These are phyloP conservation scores for Xylaria polymorpha DNA, from an alignment of 2,329 filamentous ascomycete genomes.

Conservation along the genomic window DNA sequence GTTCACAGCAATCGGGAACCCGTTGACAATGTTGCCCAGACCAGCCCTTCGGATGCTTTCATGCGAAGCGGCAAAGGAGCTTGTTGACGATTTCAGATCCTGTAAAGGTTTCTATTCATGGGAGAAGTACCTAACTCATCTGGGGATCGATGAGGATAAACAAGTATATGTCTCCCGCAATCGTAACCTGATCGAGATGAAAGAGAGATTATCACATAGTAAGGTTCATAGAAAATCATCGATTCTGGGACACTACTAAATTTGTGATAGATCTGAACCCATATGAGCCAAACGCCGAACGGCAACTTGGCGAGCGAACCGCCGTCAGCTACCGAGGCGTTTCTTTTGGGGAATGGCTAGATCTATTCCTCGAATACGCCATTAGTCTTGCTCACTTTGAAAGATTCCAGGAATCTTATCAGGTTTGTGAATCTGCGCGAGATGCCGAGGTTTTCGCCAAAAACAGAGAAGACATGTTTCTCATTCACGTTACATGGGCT, in stretches of 20 bases:
- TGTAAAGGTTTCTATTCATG: conserved; percentile 73
- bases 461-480: conserved; percentile 72
- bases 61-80: conserved; percentile 67
- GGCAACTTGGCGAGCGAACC: conserved; percentile 44
- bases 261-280: conserved; percentile 50
- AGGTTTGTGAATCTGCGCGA: conserved; percentile 79
- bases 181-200: conserved; percentile 65
- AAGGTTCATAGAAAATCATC: conserved; percentile 43
- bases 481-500: conserved; percentile 82
- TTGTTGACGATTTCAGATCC: conserved; percentile 72
- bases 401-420: conserved; percentile 78
- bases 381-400: conserved; percentile 77
- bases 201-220: conserved; percentile 66
- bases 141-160: conserved; percentile 58
- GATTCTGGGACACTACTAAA: conserved; percentile 35
- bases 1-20: conserved; percentile 49
- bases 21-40: conserved; percentile 44
- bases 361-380: conserved; percentile 89
- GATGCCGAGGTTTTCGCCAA: conserved; percentile 87
- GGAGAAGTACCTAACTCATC: conserved; percentile 72
- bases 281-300: conserved; percentile 48
- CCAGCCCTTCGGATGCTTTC: conserved; percentile 62
- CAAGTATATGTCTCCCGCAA: conserved; percentile 48
- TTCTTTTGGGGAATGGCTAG: conserved; percentile 85
- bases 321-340: conserved; percentile 72